phyloP scores from a whole-genome alignment of 129 eudicot genomes.

The Ambrosia artemisiifolia region DNA sequence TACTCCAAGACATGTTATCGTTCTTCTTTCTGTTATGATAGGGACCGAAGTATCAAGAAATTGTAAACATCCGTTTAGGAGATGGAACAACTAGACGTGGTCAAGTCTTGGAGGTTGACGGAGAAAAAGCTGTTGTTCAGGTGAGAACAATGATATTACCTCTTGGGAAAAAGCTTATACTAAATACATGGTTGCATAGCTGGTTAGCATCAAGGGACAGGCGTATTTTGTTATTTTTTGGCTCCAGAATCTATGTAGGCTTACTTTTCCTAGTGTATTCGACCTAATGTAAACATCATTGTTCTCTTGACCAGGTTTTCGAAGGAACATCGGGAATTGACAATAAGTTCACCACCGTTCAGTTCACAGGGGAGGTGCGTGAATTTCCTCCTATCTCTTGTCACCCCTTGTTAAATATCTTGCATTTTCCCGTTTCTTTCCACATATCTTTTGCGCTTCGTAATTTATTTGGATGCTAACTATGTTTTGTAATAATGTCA shows the following conservation, averaged over 20 bases:
- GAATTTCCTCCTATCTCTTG: background rate
- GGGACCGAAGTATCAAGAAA: conserved; percentile 98
- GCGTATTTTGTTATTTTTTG: no score
- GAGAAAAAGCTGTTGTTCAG: conserved; percentile 98
- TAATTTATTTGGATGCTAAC: background rate
- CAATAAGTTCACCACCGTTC: conserved; percentile 91
- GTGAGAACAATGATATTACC: conserved; percentile 27
- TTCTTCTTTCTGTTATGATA: conserved; percentile 18
- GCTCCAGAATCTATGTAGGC: no score
- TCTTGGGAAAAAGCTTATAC: background rate
- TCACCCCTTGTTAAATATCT: background rate
- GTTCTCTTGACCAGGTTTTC: conserved; percentile 59
- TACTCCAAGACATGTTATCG: background rate
- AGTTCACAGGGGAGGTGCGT: conserved; percentile 92
- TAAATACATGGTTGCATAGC: background rate
- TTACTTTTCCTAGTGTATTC: no score
- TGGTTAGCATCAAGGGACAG: background rate
- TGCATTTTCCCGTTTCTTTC: background rate
- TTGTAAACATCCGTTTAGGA: conserved; percentile 93
- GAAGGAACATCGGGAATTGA: conserved; percentile 99
- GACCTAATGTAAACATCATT: background rate
- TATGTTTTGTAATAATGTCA: background rate
- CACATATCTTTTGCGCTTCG: background rate
- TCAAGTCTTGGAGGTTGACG: conserved; percentile 97
- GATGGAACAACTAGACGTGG: conserved; percentile 97